Conservation (phyloP, 306 rosid genomes). For the Ormosia emarginata region DNA sequence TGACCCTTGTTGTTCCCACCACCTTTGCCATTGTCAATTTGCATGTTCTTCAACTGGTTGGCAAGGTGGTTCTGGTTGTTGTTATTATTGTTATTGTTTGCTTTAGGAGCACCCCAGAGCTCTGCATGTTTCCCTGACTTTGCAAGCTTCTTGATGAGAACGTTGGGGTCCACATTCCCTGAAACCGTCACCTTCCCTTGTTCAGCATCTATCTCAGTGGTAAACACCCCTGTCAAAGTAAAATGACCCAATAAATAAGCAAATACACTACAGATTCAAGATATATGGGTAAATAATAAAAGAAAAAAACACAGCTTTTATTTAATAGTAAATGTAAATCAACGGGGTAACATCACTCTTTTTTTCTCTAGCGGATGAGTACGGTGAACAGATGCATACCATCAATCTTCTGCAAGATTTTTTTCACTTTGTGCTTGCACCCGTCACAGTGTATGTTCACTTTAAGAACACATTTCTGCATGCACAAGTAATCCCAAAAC, state of each 20-base stretch:
- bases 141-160: conserved; percentile 79
- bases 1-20: conserved; percentile 35
- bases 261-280: neutral
- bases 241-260: neutral
- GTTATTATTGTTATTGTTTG: conserved; percentile 30
- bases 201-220: conserved; percentile 82
- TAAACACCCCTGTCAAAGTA: conserved; percentile 54
- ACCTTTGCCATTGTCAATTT: conserved; percentile 41
- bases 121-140: conserved; percentile 94
- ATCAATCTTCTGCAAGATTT: conserved; percentile 72
- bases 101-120: conserved; percentile 62
- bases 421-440: conserved; percentile 75
- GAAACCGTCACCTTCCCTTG: conserved; percentile 89
- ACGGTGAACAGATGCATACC: conserved; percentile 33
- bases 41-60: conserved; percentile 58
- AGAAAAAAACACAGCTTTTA: neutral
- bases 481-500: conserved; percentile 35
- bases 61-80: conserved; percentile 30
- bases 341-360: neutral
- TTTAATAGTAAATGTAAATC: neutral
- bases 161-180: conserved; percentile 76
- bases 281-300: neutral
- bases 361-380: neutral
- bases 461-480: conserved; percentile 76
- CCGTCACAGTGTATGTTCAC: conserved; percentile 86